phyloP scores from a whole-genome alignment of 805 yeast genomes.

The Schwanniomyces polymorphus region DNA sequence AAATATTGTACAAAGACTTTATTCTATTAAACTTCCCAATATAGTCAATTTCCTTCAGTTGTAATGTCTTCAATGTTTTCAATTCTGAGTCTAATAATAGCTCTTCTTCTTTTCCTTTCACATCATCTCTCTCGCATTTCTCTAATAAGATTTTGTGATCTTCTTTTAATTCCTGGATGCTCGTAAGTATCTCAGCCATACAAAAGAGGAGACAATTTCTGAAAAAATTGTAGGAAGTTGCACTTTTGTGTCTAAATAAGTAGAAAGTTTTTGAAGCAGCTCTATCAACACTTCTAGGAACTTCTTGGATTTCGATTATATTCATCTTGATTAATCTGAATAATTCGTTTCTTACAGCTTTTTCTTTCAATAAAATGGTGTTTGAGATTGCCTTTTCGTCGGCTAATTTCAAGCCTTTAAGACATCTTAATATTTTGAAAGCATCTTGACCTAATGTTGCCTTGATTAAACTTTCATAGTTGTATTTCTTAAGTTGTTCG shows the following conservation, averaged over 20 bases:
- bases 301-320: conserved; percentile 85
- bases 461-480: conserved; percentile 58
- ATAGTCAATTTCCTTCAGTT: conserved; percentile 54
- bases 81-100: conserved; percentile 74
- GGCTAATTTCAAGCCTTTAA: conserved; percentile 65
- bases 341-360: conserved; percentile 70
- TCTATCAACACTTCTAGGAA: conserved; percentile 88
- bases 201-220: conserved; percentile 47
- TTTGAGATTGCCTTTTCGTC: conserved; percentile 85
- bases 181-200: conserved; percentile 51
- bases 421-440: conserved; percentile 73
- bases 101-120: conserved; percentile 76
- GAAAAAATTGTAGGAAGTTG: conserved; percentile 32
- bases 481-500: conserved; percentile 45
- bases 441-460: conserved; percentile 66
- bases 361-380: conserved; percentile 73
- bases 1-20: conserved; percentile 56
- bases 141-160: conserved; percentile 68
- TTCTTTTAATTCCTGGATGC: conserved; percentile 51
- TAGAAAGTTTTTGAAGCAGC: conserved; percentile 88
- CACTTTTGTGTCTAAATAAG: conserved; percentile 66
- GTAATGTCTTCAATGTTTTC: conserved; percentile 63
- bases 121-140: conserved; percentile 88
- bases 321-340: conserved; percentile 67
- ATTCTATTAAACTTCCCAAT: conserved; percentile 57